These are phyloP conservation scores for Nepenthes alata DNA, from an alignment of 179 eudicot species.

Conservation along the genomic window DNA sequence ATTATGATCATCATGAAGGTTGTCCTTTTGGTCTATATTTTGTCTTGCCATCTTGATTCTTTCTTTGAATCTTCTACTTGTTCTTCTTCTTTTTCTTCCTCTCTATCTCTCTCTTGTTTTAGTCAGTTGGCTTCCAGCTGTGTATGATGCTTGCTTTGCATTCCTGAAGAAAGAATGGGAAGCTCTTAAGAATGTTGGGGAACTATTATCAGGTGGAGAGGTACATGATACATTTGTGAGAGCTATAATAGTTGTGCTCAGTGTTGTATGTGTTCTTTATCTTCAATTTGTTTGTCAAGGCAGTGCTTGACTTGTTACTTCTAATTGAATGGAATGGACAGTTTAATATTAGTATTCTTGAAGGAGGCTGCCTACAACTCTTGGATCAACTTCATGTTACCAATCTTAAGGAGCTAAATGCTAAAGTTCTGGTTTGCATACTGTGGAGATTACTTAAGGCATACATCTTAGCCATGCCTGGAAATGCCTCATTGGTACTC, in stretches of 20 bases:
- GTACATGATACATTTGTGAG: slow-evolving; percentile 9
- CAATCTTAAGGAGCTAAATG: slow-evolving; percentile 34
- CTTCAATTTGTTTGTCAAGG: background rate
- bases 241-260: background rate
- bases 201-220: slow-evolving; percentile 24
- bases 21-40: too few species aligned
- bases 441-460: slow-evolving; percentile 55
- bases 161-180: slow-evolving; percentile 49
- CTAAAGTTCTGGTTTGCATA: slow-evolving; percentile 40
- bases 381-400: slow-evolving; percentile 33
- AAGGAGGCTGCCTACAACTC: slow-evolving; percentile 30
- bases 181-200: slow-evolving; percentile 14
- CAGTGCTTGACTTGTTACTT: background rate
- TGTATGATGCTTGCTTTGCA: slow-evolving; percentile 37
- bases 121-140: slow-evolving; percentile 15
- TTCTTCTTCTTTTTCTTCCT: background rate
- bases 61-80: too few species aligned
- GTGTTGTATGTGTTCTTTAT: background rate
- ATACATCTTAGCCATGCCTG: slow-evolving; percentile 27
- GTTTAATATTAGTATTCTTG: slow-evolving; percentile 31
- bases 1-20: too few species aligned
- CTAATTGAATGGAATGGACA: slow-evolving; percentile 9
- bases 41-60: too few species aligned
- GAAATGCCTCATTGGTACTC: slow-evolving; percentile 27
- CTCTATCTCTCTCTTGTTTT: slow-evolving; percentile 17